Base-by-base conservation (phyloP, 768 basidiomycete species). In the Tephrocybe sp. region DNA sequence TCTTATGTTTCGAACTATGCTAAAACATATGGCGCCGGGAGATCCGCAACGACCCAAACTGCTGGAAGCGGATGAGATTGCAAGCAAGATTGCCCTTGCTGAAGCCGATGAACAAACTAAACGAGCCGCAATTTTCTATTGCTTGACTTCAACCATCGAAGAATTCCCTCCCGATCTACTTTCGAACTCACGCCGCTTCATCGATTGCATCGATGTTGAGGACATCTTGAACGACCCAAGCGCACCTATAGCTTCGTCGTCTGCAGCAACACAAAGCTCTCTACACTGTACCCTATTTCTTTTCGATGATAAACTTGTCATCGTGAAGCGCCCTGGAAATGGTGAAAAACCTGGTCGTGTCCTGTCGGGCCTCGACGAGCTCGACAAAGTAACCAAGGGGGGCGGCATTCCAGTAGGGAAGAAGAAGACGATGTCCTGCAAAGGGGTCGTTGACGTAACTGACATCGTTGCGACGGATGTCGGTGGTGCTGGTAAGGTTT, bases 171-270 rank as follows among this genome's bases (percentile, higher is more conserved):
- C 93, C 3, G 83, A 82, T 16, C 69, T 99, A n/a, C 89, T 96
- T 64, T 94, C 89, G 18, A 88, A 87, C 64, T 87, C 86, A 34
- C 84, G 96, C 31, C 82, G 83, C 53, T 96, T 89, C 62, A 80
- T 98, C 49, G 94, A 94, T 64, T 92, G 87, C 51, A 86, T 98
- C 57, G 97, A 98, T 63, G 91, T 94, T 5, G 92, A 94, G 60
- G 97, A 98, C 61, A 65, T 82, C 27, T 62, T 84, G 32, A 66
- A 75, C 21, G 86, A 87, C 46, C 65, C 73, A 2, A 70, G 71
- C 22, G 56, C 73, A 22, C 76, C 80, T 42, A 75, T 77, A 15
- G 59, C 72, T 9, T 69, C 76, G 12, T 60, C 76, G 27, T 69
- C 73, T 11, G 74, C 71, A 44, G 59, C 68, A 30, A 30, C 28